A percentile compares a stretch with the other conserved stretches of the same genome.
phyloP scores from a whole-genome alignment of 2,329 filamentous ascomycete species.

The Sarocladium oryzae region DNA sequence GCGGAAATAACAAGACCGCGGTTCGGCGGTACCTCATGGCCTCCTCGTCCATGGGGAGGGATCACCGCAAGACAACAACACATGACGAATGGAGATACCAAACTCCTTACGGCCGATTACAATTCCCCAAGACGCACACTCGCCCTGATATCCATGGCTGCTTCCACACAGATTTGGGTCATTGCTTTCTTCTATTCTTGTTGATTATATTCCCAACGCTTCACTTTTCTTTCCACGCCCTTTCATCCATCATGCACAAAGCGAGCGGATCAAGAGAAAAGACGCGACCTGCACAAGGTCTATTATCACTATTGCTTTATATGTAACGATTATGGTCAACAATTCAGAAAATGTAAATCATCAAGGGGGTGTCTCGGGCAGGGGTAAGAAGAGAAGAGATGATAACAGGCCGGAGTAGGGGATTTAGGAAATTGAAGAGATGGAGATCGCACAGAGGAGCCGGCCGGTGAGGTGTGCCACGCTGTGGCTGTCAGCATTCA shows the following conservation, averaged over 20 bases:
- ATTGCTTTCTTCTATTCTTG: neutral
- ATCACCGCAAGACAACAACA: neutral
- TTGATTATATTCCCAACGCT: neutral
- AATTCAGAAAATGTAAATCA: neutral
- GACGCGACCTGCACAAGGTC: too few species aligned
- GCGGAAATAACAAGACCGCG: neutral
- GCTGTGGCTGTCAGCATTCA: too few species aligned
- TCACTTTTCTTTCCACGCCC: neutral
- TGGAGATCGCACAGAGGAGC: too few species aligned
- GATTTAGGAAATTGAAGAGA: too few species aligned
- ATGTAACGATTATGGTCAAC: constrained; percentile 7
- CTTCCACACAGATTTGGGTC: neutral
- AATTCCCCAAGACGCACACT: neutral
- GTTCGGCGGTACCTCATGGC: neutral
- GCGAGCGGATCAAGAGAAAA: constrained; percentile 3
- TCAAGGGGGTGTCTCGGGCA: neutral
- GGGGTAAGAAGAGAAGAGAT: neutral
- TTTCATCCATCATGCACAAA: neutral
- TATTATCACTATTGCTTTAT: neutral
- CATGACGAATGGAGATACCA: neutral
- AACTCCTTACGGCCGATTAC: constrained; percentile 4
- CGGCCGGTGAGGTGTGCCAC: too few species aligned
- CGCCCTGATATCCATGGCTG: neutral
- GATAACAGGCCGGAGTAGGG: neutral
- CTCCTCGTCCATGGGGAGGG: neutral